Base-by-base conservation (phyloP, 225 moss, liverwort and hornwort genomes). In the Pleurozium schreberi region DNA sequence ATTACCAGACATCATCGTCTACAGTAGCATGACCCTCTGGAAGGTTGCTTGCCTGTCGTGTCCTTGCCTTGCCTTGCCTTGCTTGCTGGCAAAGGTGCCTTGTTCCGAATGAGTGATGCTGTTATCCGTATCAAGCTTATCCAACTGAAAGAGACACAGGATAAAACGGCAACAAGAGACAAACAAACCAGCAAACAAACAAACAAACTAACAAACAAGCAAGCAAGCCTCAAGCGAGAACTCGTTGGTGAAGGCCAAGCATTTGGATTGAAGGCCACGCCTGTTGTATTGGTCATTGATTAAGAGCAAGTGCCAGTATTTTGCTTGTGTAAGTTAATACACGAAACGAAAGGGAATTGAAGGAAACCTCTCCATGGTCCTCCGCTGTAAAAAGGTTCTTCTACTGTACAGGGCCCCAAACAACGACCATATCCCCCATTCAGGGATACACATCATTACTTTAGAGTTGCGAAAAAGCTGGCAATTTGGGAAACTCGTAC, bases 381-480 rank as follows among this genome's bases (percentile, higher is more conserved):
- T 77, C 66, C 79, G 18, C 67, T 52, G 81, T 81, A 68, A 83
- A 75, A 81, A 28, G 16, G 20, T 57, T 88, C 84, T 84, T 78
- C 69, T 88, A 85, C 88, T 78, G 77, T 88, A 85, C 88, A 81
- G 12, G 65, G 50, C 63, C 89, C 89, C 87, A 91, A 89, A 87
- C 84, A 89, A 91, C 84, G 89, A 89, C 82, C 60, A 52, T 71
- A 85, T 84, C 73, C 68, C 68, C 81, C 23, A 31, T 36, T 87
- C 59, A 75, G 85, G 81, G 64, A 85, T 53, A 70, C 42, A 77
- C 42, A 77, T 90, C 90, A 88, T 85, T 61, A 88, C 88, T 88
- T 25, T 40, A 82, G 76, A 92, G 88, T 85, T 81, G 69, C 62
- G 14, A 67, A 59, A n/a, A 85, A 87, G 79, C 79, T 82, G 63